Conservation (phyloP, 768 basidiomycete species). For the Hypholoma fasciculare region DNA sequence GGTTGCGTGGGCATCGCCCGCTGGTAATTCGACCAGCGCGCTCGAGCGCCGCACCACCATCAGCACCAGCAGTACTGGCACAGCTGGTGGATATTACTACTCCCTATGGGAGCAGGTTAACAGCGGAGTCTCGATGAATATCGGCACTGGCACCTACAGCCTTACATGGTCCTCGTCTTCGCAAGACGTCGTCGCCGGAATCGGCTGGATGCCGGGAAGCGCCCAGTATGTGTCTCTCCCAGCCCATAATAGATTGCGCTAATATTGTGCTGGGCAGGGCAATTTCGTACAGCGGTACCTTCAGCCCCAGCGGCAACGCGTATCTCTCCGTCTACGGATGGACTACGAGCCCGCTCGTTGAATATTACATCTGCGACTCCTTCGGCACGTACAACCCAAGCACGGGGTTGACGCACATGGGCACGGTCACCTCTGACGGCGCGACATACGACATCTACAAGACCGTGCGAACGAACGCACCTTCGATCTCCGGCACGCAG, state of each 20-base stretch:
- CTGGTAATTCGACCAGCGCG: conserved; percentile 1
- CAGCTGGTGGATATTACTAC: conserved; percentile 10
- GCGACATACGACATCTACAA: conserved; percentile 42
- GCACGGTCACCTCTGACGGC: conserved; percentile 42
- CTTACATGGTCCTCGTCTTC: conserved; percentile 11
- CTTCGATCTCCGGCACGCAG: conserved; percentile 41
- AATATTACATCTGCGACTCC: conserved; percentile 47
- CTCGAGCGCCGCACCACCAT: conserved; percentile 10
- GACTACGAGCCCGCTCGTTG: conserved; percentile 44
- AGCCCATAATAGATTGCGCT: not conserved
- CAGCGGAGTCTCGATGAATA: conserved; percentile 13
- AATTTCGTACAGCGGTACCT: conserved; percentile 37
- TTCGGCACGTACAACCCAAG: conserved; percentile 42
- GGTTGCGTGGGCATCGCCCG: conserved; percentile 1
- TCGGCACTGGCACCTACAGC: conserved; percentile 15
- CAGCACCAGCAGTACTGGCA: conserved; percentile 15
- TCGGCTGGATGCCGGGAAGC: conserved; percentile 39
- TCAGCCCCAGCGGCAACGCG: conserved; percentile 37
- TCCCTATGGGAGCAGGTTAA: conserved; percentile 16
- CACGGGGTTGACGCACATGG: conserved; percentile 29
- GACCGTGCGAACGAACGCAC: conserved; percentile 36
- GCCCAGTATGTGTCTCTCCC: conserved; percentile 16
- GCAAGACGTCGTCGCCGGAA: conserved; percentile 16
- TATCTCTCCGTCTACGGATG: conserved; percentile 49
- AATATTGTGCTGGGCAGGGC: conserved; percentile 17